These are phyloP conservation scores for Coemansia sp. DNA, from an alignment of 192 early-diverging fungal genomes.

Conservation along the genomic window DNA sequence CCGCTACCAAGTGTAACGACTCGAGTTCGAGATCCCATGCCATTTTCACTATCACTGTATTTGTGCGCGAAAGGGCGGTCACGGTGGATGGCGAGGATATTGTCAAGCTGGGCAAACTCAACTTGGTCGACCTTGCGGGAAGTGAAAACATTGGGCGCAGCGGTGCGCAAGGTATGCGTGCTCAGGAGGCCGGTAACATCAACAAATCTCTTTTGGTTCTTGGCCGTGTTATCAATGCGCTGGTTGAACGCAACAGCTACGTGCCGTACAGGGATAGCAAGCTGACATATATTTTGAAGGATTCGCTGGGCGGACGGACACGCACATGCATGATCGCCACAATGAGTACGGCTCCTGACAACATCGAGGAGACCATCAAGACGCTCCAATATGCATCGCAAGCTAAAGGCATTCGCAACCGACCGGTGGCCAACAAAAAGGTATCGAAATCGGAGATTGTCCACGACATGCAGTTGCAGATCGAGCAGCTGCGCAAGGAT, in stretches of 20 bases:
- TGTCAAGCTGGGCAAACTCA: conserved; percentile 91
- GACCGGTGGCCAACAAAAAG: conserved; percentile 71
- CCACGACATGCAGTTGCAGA: conserved; percentile 74
- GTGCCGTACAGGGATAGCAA: conserved; percentile 85
- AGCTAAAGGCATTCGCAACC: conserved; percentile 78
- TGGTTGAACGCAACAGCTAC: conserved; percentile 61
- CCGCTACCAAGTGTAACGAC: conserved; percentile 88
- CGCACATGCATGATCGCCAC: conserved; percentile 97
- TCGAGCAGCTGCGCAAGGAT: conserved; percentile 78
- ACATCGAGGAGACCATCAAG: conserved; percentile 68
- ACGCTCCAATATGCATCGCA: conserved; percentile 79
- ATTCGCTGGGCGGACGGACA: conserved; percentile 86
- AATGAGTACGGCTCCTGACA: conserved; percentile 71
- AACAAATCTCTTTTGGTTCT: conserved; percentile 78
- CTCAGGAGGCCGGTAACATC: conserved; percentile 87
- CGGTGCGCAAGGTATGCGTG: conserved; percentile 79
- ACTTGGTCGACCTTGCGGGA: conserved; percentile 95
- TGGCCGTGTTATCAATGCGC: conserved; percentile 69
- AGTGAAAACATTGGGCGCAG: conserved; percentile 91
- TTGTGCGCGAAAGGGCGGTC: conserved; percentile 71
- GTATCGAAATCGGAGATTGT: conserved; percentile 84
- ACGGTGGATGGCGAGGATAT: conserved; percentile 79
- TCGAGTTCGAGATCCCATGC: conserved; percentile 92
- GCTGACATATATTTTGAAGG: conserved; percentile 85
- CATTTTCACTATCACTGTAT: conserved; percentile 87